Evolutionary conservation across 2,329 filamentous ascomycete species (phyloP), one percentile per base, ranked within the genome.

Genomic region (Neophaeococcomyces aloes): DNA sequence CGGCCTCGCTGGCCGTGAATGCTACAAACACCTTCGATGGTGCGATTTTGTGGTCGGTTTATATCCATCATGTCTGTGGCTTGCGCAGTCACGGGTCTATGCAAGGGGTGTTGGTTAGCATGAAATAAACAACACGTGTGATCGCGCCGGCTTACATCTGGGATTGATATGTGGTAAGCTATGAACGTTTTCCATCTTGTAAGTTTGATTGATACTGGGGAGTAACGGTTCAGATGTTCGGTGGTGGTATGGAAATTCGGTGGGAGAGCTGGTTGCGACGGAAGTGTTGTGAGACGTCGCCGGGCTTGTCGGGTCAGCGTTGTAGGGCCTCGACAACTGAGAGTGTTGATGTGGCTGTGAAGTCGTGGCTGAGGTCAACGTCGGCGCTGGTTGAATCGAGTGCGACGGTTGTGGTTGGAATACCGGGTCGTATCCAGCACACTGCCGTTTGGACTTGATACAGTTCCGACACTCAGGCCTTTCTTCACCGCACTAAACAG

Each of bases 401-500:
- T 53, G 51, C n/a, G 52, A 49, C 25, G 47, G 42, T 56, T 81
- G 78, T 86, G 67, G 86, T 81, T 74, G 77, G 67, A 80, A 81
- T 51, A 80, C 76, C 29, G 77, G 77, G 57, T 81, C 78, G 72
- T 81, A 81, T 47, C 78, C 78, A 49, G 79, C 61, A 57, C 78
- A 81, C 59, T 79, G 75, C 56, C 78, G 74, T 59, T 81, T 81
- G 63, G 75, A 79, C 60, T 81, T 81, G 53, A 75, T 70, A 57
- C 78, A 81, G 59, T 81, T 81, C 55, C 76, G 67, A 71, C 91
- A 98, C 48, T 82, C 80, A 17, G 91, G 91, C 64, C 94, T 87
- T 48, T 79, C 80, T 72, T 98, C 91, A 76, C 96, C 91, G 68
- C 91, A 98, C 91, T 95, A 48, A 55, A 48, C 50, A 50, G 31